Evolutionary conservation across 2,329 filamentous ascomycete species (phyloP).

Genomic region (Verticillium tricorpus): DNA sequence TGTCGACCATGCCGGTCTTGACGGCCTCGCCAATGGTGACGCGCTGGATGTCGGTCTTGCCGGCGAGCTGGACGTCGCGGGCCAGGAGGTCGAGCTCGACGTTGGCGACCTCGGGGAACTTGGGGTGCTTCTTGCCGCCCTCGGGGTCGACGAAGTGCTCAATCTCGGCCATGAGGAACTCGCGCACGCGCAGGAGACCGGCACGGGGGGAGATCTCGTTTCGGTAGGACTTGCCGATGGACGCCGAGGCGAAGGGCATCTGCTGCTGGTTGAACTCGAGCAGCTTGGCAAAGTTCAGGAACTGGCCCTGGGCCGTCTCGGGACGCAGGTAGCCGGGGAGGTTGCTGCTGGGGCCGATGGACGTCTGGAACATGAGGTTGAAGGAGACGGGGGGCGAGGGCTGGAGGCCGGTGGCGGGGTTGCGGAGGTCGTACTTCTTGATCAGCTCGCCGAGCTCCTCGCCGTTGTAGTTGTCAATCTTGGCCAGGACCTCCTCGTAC

Average conservation of each 20-base stretch:
- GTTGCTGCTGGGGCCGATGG: constrained; percentile 89
- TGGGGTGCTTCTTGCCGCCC: constrained; percentile 87
- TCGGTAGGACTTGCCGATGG: constrained; percentile 95
- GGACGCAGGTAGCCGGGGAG: constrained; percentile 81
- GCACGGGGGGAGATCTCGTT: constrained; percentile 95
- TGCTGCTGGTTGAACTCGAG: constrained; percentile 92
- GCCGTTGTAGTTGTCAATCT: constrained; percentile 92
- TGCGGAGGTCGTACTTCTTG: constrained; percentile 85
- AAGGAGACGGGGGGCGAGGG: constrained; percentile 81
- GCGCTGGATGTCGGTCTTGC: constrained; percentile 70
- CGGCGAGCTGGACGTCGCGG: constrained; percentile 78
- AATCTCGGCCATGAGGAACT: constrained; percentile 98
- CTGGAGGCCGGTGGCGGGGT: constrained; percentile 73
- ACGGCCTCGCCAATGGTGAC: constrained; percentile 86
- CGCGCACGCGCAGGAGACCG: constrained; percentile 87
- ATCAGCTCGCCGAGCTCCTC: constrained; percentile 83
- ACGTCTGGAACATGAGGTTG: constrained; percentile 98
- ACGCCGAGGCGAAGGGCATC: constrained; percentile 97
- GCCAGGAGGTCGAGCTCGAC: constrained; percentile 81
- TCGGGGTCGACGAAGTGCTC: constrained; percentile 97
- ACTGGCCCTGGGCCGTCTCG: constrained; percentile 97
- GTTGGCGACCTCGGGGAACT: constrained; percentile 81
- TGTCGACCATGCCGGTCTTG: constrained; percentile 77
- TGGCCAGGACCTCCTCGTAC: constrained; percentile 86
- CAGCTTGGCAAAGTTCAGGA: constrained; percentile 93